Percentiles rank a stretch among this genome's conserved stretches.
These are phyloP conservation scores for Hygrocybe coccinea DNA, from an alignment of 768 basidiomycete species.

Conservation along the genomic window DNA sequence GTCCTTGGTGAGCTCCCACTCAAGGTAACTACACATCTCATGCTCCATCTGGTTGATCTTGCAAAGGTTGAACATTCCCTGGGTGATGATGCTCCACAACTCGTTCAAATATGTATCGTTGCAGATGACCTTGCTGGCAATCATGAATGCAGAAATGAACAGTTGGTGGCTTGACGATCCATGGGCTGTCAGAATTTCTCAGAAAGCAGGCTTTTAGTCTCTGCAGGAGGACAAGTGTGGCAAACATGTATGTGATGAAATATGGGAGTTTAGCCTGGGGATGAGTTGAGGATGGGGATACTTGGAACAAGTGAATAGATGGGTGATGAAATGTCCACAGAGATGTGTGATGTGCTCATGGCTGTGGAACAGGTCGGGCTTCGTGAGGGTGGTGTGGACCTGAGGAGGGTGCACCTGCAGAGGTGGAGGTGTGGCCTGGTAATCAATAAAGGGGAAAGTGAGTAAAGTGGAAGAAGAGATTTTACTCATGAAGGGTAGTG, in stretches of 20 bases:
- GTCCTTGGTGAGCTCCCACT: too few relatives aligned
- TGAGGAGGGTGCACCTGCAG: too few relatives aligned
- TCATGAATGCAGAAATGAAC: slow-evolving; percentile 73
- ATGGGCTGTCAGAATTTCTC: slow-evolving; percentile 59
- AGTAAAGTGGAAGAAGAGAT: too few relatives aligned
- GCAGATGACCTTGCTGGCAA: slow-evolving; percentile 56
- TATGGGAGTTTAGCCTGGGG: not conserved
- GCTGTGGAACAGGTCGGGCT: not conserved
- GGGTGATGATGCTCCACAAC: slow-evolving; percentile 59
- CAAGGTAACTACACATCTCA: too few relatives aligned
- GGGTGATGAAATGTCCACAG: too few relatives aligned
- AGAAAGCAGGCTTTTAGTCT: slow-evolving; percentile 57
- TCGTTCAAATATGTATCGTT: slow-evolving; percentile 66
- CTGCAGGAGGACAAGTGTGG: slow-evolving; percentile 40
- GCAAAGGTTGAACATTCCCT: too few relatives aligned
- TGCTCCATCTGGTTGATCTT: too few relatives aligned
- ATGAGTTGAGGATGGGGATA: not conserved
- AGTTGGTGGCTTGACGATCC: slow-evolving; percentile 64
- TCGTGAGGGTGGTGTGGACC: not conserved
- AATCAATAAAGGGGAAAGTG: too few relatives aligned
- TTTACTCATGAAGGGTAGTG: too few relatives aligned
- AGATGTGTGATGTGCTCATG: slow-evolving; percentile 1
- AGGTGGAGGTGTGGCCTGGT: too few relatives aligned
- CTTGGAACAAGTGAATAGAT: not conserved
- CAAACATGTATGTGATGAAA: slow-evolving; percentile 57